Evolutionary conservation across 129 eudicot genomes (phyloP).

Genomic region (Chrysanthemum lavandulifolium): DNA sequence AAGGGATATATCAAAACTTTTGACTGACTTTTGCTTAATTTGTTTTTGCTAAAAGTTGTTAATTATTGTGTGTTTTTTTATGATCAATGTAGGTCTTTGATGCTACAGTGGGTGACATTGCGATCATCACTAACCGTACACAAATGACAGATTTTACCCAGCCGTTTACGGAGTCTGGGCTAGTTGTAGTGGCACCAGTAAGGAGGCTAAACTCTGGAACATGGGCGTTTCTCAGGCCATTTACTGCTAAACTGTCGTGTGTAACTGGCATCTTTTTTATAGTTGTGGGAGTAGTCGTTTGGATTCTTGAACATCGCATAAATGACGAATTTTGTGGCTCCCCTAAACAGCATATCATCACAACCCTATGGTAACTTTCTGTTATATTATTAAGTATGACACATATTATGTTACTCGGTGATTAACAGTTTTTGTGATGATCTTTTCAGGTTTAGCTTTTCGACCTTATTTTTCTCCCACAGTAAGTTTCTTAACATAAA

Average conservation of each 20-base stretch:
- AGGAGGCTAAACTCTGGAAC: constrained; percentile 41
- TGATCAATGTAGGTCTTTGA: constrained; percentile 45
- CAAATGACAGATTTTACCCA: constrained; percentile 63
- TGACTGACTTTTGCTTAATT: neutral
- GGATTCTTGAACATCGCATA: constrained; percentile 72
- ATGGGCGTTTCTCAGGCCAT: constrained; percentile 65
- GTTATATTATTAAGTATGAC: neutral
- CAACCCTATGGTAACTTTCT: constrained; percentile 56
- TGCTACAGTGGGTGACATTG: constrained; percentile 63
- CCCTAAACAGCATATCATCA: constrained; percentile 54
- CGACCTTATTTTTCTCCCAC: constrained; percentile 66
- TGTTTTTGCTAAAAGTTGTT: neutral
- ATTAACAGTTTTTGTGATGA: constrained; percentile 22
- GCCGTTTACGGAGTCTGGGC: constrained; percentile 65
- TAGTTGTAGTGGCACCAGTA: constrained; percentile 68
- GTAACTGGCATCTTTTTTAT: constrained; percentile 51
- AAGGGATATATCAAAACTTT: no score
- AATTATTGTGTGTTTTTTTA: neutral
- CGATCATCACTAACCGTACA: constrained; percentile 57
- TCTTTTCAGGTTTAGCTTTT: constrained; percentile 83
- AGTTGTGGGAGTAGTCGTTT: constrained; percentile 52
- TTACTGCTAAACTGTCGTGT: constrained; percentile 51
- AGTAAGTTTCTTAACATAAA: constrained; percentile 51
- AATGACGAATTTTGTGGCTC: constrained; percentile 81
- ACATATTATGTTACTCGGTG: constrained; percentile 3